Conservation (phyloP, 2,329 filamentous ascomycete species). For the Gliomastix tumulicola region DNA sequence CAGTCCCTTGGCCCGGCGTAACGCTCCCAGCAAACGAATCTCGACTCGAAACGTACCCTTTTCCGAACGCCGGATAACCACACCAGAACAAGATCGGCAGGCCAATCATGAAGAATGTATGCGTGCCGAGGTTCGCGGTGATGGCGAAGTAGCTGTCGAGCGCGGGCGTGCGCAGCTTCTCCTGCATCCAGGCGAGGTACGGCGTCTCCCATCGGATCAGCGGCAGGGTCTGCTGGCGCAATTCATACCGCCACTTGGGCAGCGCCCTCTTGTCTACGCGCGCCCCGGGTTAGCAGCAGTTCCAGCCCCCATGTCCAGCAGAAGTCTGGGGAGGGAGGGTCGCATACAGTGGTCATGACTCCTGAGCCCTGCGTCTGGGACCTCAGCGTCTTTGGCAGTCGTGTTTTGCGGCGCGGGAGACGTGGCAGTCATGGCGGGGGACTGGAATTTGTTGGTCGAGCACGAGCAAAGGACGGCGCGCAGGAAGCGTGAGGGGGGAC, state of each 20-base stretch:
- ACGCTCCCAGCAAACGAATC: background rate
- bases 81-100: slow-evolving; percentile 97
- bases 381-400: slow-evolving; percentile 6
- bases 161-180: slow-evolving; percentile 68
- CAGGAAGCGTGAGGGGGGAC: too few relatives aligned
- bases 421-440: background rate
- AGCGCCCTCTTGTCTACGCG: slow-evolving; percentile 70
- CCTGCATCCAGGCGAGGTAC: slow-evolving; percentile 82
- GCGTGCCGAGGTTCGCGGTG: slow-evolving; percentile 91
- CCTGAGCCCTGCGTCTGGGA: slow-evolving; percentile 66
- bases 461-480: too few relatives aligned
- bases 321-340: background rate
- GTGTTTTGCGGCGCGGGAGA: background rate
- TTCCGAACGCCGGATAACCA: slow-evolving; percentile 75
- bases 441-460: too few relatives aligned
- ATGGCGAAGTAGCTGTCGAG: slow-evolving; percentile 97
- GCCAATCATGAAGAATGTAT: slow-evolving; percentile 98
- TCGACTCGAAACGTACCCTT: slow-evolving; percentile 58
- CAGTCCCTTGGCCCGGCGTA: background rate
- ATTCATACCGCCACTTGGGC: slow-evolving; percentile 78
- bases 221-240: slow-evolving; percentile 77
- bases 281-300: too few relatives aligned
- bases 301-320: too few relatives aligned
- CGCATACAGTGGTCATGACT: slow-evolving; percentile 70
- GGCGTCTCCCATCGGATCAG: slow-evolving; percentile 92